A percentile compares a stretch with the other conserved stretches of the same genome.
These are phyloP conservation scores for Pleurotus sapidus DNA, from an alignment of 768 basidiomycete species.

Conservation along the genomic window DNA sequence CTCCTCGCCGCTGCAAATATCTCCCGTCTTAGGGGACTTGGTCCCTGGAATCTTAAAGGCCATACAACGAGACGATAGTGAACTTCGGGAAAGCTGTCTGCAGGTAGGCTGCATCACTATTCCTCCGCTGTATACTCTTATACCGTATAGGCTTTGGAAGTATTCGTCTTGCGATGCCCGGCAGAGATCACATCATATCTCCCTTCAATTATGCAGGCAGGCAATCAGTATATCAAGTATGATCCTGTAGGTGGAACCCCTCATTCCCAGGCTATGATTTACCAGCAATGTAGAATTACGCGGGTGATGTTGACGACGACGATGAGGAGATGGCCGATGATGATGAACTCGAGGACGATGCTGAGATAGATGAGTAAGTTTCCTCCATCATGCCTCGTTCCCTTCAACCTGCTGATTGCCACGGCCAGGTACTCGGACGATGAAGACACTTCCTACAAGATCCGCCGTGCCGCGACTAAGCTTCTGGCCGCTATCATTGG, in stretches of 20 bases:
- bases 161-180: conserved; percentile 79
- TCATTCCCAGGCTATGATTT: background rate
- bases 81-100: conserved; percentile 75
- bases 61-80: conserved; percentile 75
- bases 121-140: conserved; percentile 8
- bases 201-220: conserved; percentile 62
- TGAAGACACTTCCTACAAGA: conserved; percentile 97
- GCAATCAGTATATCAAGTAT: conserved; percentile 80
- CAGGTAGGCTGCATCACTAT: conserved; percentile 44
- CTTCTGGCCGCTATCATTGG: conserved; percentile 80
- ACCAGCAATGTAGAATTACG: conserved; percentile 41
- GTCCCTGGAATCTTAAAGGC: conserved; percentile 72
- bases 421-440: conserved; percentile 86
- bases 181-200: conserved; percentile 77
- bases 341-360: conserved; percentile 77
- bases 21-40: conserved; percentile 56
- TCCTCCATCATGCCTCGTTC: no score
- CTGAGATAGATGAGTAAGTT: conserved; percentile 73
- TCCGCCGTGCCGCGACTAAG: conserved; percentile 91
- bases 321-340: conserved; percentile 64
- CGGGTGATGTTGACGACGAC: conserved; percentile 40
- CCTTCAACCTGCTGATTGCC: no score
- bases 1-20: conserved; percentile 66
- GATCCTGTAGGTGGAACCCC: conserved; percentile 69
- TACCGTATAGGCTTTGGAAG: conserved; percentile 71